Base-by-base conservation (phyloP, 176 grass and related monocot genomes). In the Oryza officinalis region DNA sequence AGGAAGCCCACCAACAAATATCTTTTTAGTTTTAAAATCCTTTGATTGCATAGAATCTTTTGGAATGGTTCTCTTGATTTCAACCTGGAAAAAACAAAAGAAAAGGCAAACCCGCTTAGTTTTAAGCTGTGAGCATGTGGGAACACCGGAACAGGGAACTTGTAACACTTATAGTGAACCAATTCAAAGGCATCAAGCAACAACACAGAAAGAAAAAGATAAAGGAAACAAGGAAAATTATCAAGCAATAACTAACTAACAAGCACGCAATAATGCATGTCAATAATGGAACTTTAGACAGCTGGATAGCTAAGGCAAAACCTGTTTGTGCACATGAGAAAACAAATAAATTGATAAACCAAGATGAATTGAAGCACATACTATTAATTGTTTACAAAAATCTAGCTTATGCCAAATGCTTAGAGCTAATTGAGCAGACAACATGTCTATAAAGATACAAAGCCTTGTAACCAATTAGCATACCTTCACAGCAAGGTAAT, bases 1-100 rank as follows among this genome's bases (percentile, higher is more conserved):
- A 31, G 89, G 91, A 72, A 95, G 92, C 54, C 93, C 96, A 69
- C 96, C 93, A 67, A 95, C 96, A 92, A 93, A 93, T 88, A 95
- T 92, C 93, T 94, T 98, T 84, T 80, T 95, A 25, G 96, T 98
- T 87, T 92, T 98, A 15, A 91, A 90, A 84, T 94, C 93, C 70
- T 90, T 91, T 46, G 70, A 83, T 57, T 87, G 82, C 52, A 88
- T 71, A 74, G 85, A 49, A 86, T 88, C 87, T 90, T 93, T 98
- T 76, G 96, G 93, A 69, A 98, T 95, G 27, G 89, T 98, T 86
- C 96, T 89, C 81, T 98, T 98, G 63, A 98, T 98, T 78, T 98
- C 96, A 82, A 98, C 96, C 96, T 98, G 78, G 23, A 94, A 45
- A 73, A 52, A 68, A 54, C 68, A 79, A 38, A 18, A 71, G 38